Conservation (phyloP, 164 flowering plant genomes). For the Pachysandra terminalis region DNA sequence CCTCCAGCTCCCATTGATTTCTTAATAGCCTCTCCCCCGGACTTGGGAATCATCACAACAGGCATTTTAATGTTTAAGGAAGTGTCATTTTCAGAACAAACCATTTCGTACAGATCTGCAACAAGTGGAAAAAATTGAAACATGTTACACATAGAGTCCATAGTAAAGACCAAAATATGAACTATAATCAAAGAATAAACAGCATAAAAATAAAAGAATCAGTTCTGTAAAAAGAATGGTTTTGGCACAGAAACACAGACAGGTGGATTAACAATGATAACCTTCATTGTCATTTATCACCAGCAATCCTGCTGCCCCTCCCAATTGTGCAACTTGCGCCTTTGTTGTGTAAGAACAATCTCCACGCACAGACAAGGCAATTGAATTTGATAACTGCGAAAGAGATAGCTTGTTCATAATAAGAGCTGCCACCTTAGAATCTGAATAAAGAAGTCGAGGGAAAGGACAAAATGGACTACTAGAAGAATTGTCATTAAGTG, state of each 20-base stretch:
- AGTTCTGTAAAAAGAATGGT: not conserved
- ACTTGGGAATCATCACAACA: slow-evolving; percentile 66
- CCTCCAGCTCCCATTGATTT: slow-evolving; percentile 39
- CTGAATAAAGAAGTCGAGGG: not conserved
- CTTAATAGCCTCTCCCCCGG: slow-evolving; percentile 52
- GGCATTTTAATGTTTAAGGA: slow-evolving; percentile 60
- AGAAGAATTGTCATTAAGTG: not conserved
- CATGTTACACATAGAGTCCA: not conserved
- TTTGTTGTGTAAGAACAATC: slow-evolving; percentile 57
- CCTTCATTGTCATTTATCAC: slow-evolving; percentile 76
- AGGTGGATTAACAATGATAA: slow-evolving; percentile 15
- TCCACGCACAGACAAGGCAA: slow-evolving; percentile 63
- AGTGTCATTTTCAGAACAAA: slow-evolving; percentile 51
- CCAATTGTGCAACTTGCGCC: slow-evolving; percentile 60
- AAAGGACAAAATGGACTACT: not conserved
- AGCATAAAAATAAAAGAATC: not conserved
- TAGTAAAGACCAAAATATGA: not conserved
- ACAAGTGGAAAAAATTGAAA: slow-evolving; percentile 1
- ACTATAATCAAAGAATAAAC: not conserved
- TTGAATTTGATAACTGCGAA: slow-evolving; percentile 54
- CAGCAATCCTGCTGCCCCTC: slow-evolving; percentile 61
- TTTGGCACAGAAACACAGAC: too few relatives aligned
- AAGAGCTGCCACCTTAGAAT: not conserved
- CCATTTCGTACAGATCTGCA: slow-evolving; percentile 67
- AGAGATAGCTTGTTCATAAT: not conserved